Evolutionary conservation across 139 green algal genomes (phyloP).

Genomic region (Picochlorum sp.): DNA sequence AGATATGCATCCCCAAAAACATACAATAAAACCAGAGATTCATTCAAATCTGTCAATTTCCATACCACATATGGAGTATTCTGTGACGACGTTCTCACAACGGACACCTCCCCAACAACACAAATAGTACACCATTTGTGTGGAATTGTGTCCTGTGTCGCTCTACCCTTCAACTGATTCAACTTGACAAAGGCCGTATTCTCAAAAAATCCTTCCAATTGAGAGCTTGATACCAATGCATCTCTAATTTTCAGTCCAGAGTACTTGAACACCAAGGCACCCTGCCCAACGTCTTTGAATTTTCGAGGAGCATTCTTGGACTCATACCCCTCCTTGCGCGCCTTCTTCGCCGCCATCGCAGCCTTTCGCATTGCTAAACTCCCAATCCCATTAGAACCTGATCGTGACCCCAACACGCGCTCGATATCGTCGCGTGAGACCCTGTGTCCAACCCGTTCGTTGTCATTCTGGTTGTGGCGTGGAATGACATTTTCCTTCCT

Average conservation of each 20-base stretch:
- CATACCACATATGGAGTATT: constrained; percentile 34
- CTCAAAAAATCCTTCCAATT: constrained; percentile 26
- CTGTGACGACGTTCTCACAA: constrained; percentile 11
- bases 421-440: too few relatives aligned
- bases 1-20: constrained; percentile 36
- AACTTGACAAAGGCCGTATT: constrained; percentile 19
- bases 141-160: constrained; percentile 8
- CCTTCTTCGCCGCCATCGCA: too few relatives aligned
- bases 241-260: constrained; percentile 35
- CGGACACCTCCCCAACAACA: constrained; percentile 32
- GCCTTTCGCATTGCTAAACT: too few relatives aligned
- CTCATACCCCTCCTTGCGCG: neutral
- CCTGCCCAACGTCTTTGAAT: constrained; percentile 23
- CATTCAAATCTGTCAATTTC: constrained; percentile 38
- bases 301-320: neutral
- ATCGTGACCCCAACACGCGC: too few relatives aligned
- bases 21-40: constrained; percentile 25
- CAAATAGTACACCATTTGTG: constrained; percentile 29
- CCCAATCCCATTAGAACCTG: too few relatives aligned
- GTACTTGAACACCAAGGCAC: neutral
- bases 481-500: too few relatives aligned
- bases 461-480: too few relatives aligned
- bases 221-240: constrained; percentile 25
- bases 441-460: too few relatives aligned
- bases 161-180: constrained; percentile 9